Base-by-base conservation (phyloP, 2,329 filamentous ascomycete genomes). In the Botrytis deweyae region DNA sequence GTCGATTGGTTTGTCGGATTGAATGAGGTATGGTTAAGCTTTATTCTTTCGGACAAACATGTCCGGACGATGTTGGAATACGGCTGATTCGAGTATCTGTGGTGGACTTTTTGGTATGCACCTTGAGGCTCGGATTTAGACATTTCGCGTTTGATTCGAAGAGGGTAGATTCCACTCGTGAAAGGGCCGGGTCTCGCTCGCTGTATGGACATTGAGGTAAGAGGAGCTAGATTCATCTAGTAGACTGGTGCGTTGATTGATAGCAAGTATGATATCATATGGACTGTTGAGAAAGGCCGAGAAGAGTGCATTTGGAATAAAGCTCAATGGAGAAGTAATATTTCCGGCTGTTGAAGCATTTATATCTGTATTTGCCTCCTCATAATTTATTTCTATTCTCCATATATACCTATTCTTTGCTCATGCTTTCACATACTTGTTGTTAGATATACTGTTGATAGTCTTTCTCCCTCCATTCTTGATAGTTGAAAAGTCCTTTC, bases 191-290 rank as follows among this genome's bases (percentile, higher is more conserved):
- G n/a, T 58, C n/a, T 29, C 3, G 52, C n/a, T 29, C 3, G 52
- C n/a, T 18, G 52, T 29, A 25, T 58, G 52, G 0, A n/a, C 1
- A 9, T 29, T 29, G 14, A 58, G 52, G n/a, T 18, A 29, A 9
- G n/a, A 33, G n/a, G n/a, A 58, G n/a, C 52, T 58, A 58, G 52
- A 58, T 58, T 58, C 29, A 3, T 33, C 14, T 55, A 16, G 25
- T 16, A 55, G 49, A 16, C 25, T 9, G 52, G 3, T 33, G 52
- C n/a, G 52, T 18, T 55, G 14, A 8, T 16, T 55, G 44, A 42
- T 25, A 46, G 22, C 14, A 49, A n/a, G 22, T 67, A 67, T 67
- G 64, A 67, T 67, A 67, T 67, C 64, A 67, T 67, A 49, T 49
- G 40, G 22, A 14, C 42, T 36, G 4, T n/a, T 46, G 9, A 46